A percentile compares a stretch with the other conserved stretches of the same genome.
Evolutionary conservation across 2,329 filamentous ascomycete species (phyloP).

Genomic region (Penicillium fuscoglaucum): DNA sequence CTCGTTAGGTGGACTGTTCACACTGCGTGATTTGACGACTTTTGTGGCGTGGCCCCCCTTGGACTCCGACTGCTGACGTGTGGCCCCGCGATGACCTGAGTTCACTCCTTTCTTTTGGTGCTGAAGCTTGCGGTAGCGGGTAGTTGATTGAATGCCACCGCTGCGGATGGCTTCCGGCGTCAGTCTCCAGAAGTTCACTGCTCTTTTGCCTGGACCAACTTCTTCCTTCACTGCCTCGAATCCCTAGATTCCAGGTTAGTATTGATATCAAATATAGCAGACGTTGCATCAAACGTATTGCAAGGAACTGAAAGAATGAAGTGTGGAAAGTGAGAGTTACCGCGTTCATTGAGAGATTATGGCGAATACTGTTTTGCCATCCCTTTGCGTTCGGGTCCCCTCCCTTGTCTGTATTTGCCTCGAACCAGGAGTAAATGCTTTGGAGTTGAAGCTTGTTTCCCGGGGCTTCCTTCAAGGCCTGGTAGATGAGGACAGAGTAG

Average conservation of each 20-base stretch:
- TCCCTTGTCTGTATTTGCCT: constrained; percentile 74
- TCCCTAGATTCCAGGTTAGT: constrained; percentile 27
- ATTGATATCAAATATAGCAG: neutral
- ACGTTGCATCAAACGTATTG: constrained; percentile 4
- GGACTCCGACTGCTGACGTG: constrained; percentile 44
- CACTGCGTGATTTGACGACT: constrained; percentile 34
- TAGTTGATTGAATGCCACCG: constrained; percentile 78
- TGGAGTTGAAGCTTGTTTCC: constrained; percentile 73
- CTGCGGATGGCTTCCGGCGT: constrained; percentile 66
- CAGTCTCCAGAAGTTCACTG: constrained; percentile 77
- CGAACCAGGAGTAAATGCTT: constrained; percentile 90
- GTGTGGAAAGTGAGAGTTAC: constrained; percentile 51
- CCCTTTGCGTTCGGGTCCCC: constrained; percentile 63
- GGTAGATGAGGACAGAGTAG: constrained; percentile 80
- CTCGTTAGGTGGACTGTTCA: constrained; percentile 26
- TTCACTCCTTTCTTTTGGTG: constrained; percentile 41
- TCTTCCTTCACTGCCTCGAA: constrained; percentile 58
- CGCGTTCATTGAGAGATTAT: constrained; percentile 93
- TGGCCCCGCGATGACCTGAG: constrained; percentile 40
- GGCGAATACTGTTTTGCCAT: constrained; percentile 94
- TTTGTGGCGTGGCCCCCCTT: constrained; percentile 45
- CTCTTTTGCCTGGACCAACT: constrained; percentile 48
- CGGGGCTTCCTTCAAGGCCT: constrained; percentile 68
- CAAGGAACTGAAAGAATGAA: constrained; percentile 6
- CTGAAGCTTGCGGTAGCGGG: constrained; percentile 64